phyloP scores from a whole-genome alignment of 2,329 filamentous ascomycete species.

The Arthrobotrys musiformis region DNA sequence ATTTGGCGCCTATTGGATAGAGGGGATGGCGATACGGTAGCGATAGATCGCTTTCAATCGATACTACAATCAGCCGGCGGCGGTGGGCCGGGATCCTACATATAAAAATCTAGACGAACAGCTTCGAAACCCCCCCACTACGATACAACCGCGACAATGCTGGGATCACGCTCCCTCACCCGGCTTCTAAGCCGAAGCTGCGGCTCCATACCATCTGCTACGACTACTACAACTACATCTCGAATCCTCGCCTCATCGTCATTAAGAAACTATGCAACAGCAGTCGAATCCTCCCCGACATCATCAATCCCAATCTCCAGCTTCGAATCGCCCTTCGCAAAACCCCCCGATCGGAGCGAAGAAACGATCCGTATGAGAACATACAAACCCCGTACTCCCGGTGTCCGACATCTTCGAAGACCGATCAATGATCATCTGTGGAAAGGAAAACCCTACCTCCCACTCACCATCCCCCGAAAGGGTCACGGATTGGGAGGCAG shows the following conservation, averaged over 20 bases:
- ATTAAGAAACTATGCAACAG: slow-evolving; percentile 27
- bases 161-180: slow-evolving; percentile 36
- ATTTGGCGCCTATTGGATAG: slow-evolving; percentile 10
- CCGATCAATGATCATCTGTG: slow-evolving; percentile 96
- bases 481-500: slow-evolving; percentile 92
- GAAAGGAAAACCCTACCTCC: slow-evolving; percentile 86
- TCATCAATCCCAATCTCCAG: slow-evolving; percentile 37
- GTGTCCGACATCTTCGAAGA: slow-evolving; percentile 87
- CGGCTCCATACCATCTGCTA: slow-evolving; percentile 1
- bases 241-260: slow-evolving; percentile 12
- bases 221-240: slow-evolving; percentile 30
- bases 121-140: slow-evolving; percentile 11
- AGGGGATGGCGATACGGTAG: slow-evolving; percentile 26
- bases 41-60: background rate
- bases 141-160: slow-evolving; percentile 13
- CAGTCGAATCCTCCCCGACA: slow-evolving; percentile 1
- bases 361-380: slow-evolving; percentile 73
- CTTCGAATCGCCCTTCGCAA: slow-evolving; percentile 51
- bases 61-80: background rate
- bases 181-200: slow-evolving; percentile 49
- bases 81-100: background rate
- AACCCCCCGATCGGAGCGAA: slow-evolving; percentile 57
- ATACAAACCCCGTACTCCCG: slow-evolving; percentile 93
- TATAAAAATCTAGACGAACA: background rate
- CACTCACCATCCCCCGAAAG: slow-evolving; percentile 89